These are phyloP conservation scores for Hypholoma fasciculare DNA, from an alignment of 768 basidiomycete genomes.

Conservation along the genomic window DNA sequence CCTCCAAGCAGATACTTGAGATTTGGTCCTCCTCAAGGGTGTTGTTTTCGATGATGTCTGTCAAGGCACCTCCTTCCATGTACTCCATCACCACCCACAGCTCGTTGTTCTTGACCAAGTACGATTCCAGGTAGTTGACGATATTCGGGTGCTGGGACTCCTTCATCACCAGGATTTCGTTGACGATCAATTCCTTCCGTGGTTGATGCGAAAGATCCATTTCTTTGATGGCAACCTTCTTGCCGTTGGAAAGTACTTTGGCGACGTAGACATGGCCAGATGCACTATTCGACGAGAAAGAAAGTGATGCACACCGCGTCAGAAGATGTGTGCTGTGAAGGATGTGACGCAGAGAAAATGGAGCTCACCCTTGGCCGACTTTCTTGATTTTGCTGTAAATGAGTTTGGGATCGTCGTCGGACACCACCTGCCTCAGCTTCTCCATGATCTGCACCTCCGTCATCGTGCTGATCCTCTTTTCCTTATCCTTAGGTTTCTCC, in stretches of 20 bases:
- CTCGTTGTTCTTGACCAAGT: constrained; percentile 84
- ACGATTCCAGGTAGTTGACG: constrained; percentile 92
- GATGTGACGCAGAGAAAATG: background rate
- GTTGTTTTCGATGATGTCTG: constrained; percentile 98
- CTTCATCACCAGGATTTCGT: constrained; percentile 98
- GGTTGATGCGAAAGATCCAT: constrained; percentile 97
- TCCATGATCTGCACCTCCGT: constrained; percentile 98
- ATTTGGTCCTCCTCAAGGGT: constrained; percentile 95
- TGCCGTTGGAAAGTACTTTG: constrained; percentile 79
- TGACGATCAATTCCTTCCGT: constrained; percentile 95
- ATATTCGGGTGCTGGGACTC: constrained; percentile 97
- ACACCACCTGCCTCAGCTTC: constrained; percentile 88
- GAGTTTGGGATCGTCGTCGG: constrained; percentile 81
- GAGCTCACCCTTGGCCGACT: constrained; percentile 92
- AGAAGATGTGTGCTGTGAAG: background rate
- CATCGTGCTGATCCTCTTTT: constrained; percentile 95
- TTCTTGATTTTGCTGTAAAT: constrained; percentile 98
- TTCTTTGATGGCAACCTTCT: constrained; percentile 97
- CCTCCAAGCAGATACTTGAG: constrained; percentile 88
- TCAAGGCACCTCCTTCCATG: constrained; percentile 97
- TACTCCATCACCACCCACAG: constrained; percentile 99
- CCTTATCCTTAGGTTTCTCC: constrained; percentile 77
- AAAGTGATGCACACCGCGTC: constrained; percentile 14
- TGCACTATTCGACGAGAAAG: constrained; percentile 53
- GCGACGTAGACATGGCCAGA: constrained; percentile 98